Percentiles rank a stretch among this genome's conserved stretches.
Conservation (phyloP, 352 stramenopile genomes). For the Halophytophthora batemanensis region DNA sequence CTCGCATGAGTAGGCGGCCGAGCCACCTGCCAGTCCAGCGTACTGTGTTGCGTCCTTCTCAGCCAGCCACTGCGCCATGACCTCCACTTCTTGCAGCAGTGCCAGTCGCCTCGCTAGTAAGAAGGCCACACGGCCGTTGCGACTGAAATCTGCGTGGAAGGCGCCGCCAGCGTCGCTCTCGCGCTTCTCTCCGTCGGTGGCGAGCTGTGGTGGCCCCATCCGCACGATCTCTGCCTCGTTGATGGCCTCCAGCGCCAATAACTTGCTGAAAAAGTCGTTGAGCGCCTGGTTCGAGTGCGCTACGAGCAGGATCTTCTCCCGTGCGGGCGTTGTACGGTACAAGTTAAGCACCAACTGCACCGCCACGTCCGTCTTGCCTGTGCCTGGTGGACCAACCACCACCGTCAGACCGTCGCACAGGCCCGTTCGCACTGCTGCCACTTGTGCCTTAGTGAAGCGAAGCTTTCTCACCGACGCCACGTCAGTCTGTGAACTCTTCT, state of each 20-base stretch:
- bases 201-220: conserved; percentile 56
- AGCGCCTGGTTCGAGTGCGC: conserved; percentile 95
- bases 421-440: conserved; percentile 90
- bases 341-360: conserved; percentile 94
- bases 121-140: conserved; percentile 89
- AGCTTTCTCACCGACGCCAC: conserved; percentile 19
- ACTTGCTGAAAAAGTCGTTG: conserved; percentile 94
- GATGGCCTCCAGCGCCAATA: conserved; percentile 83
- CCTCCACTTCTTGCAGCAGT: conserved; percentile 92
- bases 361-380: conserved; percentile 94
- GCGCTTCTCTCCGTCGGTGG: conserved; percentile 2
- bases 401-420: conserved; percentile 93
- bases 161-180: conserved; percentile 60
- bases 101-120: conserved; percentile 58
- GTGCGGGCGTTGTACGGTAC: conserved; percentile 72
- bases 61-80: conserved; percentile 89
- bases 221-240: conserved; percentile 88
- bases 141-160: conserved; percentile 92
- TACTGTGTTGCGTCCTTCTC: conserved; percentile 28
- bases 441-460: conserved; percentile 92
- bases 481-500: conserved; percentile 3
- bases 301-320: conserved; percentile 92
- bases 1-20: conserved; percentile 94
- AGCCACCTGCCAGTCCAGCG: conserved; percentile 52
- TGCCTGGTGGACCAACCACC: conserved; percentile 92